phyloP scores from a whole-genome alignment of 495 filamentous ascomycete species.

The Hamigera avellanea region DNA sequence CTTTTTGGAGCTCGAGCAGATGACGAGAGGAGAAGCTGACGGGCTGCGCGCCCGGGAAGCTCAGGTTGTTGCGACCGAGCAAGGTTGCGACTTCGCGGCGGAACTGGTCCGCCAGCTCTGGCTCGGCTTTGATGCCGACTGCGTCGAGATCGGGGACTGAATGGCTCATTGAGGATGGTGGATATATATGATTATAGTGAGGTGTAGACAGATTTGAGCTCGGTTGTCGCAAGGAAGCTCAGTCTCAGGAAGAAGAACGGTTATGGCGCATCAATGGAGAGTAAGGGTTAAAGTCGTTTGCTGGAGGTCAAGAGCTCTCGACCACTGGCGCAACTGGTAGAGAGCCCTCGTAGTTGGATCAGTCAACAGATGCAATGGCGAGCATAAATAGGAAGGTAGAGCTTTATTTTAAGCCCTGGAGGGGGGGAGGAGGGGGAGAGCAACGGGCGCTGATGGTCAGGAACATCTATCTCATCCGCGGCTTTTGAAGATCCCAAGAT shows the following conservation, averaged over 20 bases:
- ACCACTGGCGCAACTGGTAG: background rate
- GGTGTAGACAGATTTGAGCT: background rate
- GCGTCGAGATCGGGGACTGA: slow-evolving; percentile 36
- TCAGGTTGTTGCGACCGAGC: slow-evolving; percentile 50
- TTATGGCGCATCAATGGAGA: background rate
- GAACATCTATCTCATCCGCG: too few species aligned
- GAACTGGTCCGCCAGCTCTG: slow-evolving; percentile 44
- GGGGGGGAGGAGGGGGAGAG: too few species aligned
- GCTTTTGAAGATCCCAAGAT: too few species aligned
- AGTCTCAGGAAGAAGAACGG: too few species aligned
- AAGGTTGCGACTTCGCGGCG: slow-evolving; percentile 65
- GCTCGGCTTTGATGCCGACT: slow-evolving; percentile 51
- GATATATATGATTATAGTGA: background rate
- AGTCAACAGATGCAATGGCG: too few species aligned
- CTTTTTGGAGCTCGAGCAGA: slow-evolving; percentile 58
- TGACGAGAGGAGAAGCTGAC: slow-evolving; percentile 79
- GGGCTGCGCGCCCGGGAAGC: slow-evolving; percentile 89
- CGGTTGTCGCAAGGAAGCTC: too few species aligned
- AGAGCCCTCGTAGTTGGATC: background rate
- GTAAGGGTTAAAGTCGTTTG: background rate
- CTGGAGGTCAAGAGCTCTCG: background rate
- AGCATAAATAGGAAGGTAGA: too few species aligned
- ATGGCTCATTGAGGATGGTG: slow-evolving; percentile 21
- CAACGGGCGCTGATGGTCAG: too few species aligned
- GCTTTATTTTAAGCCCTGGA: too few species aligned